A percentile compares a stretch with the other conserved stretches of the same genome.
Evolutionary conservation across 23 red algal species (phyloP).

Genomic region (Gracilaria gracilis): DNA sequence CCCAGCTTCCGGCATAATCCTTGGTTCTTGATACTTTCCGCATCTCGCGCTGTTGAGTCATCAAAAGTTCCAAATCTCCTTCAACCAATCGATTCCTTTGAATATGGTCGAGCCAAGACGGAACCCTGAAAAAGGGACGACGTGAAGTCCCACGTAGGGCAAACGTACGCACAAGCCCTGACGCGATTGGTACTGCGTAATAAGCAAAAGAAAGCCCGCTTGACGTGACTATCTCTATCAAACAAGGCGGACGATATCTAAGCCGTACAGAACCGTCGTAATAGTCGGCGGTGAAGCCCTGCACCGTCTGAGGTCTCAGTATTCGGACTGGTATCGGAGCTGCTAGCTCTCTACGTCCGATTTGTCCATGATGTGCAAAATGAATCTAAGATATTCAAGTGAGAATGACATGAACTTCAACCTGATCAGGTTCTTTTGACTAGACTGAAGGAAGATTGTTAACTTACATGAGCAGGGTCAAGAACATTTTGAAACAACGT

Average conservation of each 20-base stretch:
- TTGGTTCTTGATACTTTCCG: not conserved
- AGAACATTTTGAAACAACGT: conserved; percentile 64
- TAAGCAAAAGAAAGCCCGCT: conserved; percentile 47
- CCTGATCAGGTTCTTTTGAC: not conserved
- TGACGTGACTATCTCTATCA: conserved; percentile 61
- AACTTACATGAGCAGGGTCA: conserved; percentile 68
- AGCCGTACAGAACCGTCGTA: conserved; percentile 45
- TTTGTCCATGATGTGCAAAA: conserved; percentile 65
- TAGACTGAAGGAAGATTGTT: not conserved
- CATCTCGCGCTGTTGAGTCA: conserved; percentile 40
- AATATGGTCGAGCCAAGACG: conserved; percentile 55
- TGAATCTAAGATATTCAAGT: conserved; percentile 14
- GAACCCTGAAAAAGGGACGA: conserved; percentile 15
- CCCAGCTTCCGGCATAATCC: conserved; percentile 22
- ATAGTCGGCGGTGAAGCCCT: conserved; percentile 70
- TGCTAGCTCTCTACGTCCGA: conserved; percentile 51
- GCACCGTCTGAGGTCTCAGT: not conserved
- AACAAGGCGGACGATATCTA: conserved; percentile 37
- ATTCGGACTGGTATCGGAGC: conserved; percentile 59
- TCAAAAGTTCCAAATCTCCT: conserved; percentile 14
- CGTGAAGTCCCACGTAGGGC: conserved; percentile 21
- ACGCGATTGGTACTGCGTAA: conserved; percentile 56
- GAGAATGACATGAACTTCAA: not conserved
- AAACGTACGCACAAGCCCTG: conserved; percentile 41
- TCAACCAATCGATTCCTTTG: conserved; percentile 23